Evolutionary conservation across 208 protist genomes (phyloP).

Genomic region (Trypanosoma scelopori): DNA sequence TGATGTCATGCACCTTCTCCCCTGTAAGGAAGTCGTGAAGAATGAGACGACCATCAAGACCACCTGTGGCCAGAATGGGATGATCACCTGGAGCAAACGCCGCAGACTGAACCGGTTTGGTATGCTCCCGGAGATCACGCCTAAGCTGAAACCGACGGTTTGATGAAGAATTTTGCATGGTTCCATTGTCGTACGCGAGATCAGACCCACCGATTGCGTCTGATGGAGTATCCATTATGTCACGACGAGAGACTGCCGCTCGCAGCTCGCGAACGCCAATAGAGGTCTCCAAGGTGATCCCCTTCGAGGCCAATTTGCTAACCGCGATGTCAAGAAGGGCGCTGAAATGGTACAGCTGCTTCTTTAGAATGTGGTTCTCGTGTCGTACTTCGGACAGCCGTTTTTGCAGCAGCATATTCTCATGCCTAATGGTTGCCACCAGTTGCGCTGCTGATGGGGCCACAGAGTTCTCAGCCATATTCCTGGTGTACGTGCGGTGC

Average conservation of each 20-base stretch:
- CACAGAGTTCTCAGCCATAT: constrained; percentile 25
- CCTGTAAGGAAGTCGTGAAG: constrained; percentile 80
- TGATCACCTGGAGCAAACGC: constrained; percentile 73
- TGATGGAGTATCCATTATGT: constrained; percentile 30
- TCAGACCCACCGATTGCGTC: constrained; percentile 24
- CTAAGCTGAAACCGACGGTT: constrained; percentile 65
- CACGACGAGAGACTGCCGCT: constrained; percentile 43
- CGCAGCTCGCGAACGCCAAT: constrained; percentile 77
- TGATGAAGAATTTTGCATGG: constrained; percentile 19
- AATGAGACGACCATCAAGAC: constrained; percentile 77
- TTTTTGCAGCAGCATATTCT: constrained; percentile 71
- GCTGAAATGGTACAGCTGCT: constrained; percentile 79
- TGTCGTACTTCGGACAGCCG: constrained; percentile 65
- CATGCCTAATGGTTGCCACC: constrained; percentile 62
- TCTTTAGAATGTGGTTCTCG: constrained; percentile 77
- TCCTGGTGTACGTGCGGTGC: not conserved
- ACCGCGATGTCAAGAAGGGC: constrained; percentile 83
- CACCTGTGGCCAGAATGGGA: constrained; percentile 64
- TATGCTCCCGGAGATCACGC: constrained; percentile 74
- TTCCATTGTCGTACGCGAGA: constrained; percentile 14
- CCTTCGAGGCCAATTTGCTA: constrained; percentile 72
- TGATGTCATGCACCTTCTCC: constrained; percentile 60
- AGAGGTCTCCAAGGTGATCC: constrained; percentile 73
- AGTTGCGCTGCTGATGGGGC: constrained; percentile 26
- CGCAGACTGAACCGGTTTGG: constrained; percentile 76